phyloP scores from a whole-genome alignment of 352 stramenopile genomes.

The Phytophthora fragariaefolia region DNA sequence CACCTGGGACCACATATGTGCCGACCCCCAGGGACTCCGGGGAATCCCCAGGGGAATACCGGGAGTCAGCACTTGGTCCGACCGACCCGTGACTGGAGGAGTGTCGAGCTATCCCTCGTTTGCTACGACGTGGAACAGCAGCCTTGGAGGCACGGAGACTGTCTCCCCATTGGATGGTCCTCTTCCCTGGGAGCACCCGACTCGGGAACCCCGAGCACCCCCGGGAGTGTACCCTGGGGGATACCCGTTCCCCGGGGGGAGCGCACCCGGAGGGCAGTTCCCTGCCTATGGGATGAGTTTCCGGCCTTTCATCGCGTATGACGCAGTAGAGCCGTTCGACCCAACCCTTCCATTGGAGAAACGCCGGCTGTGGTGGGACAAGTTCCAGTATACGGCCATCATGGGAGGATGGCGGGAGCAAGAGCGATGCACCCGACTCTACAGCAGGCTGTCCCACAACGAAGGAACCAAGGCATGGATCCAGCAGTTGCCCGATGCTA shows the following conservation, averaged over 20 bases:
- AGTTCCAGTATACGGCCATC: constrained; percentile 3
- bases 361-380: constrained; percentile 7
- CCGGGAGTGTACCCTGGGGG: too few species aligned
- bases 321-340: constrained; percentile 6
- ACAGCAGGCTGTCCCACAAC: constrained; percentile 4
- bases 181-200: too few species aligned
- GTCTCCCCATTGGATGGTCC: too few species aligned
- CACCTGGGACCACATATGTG: too few species aligned
- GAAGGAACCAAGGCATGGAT: constrained; percentile 8
- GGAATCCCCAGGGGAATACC: too few species aligned
- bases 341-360: background rate
- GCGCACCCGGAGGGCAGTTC: background rate
- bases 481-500: background rate
- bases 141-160: too few species aligned
- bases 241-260: background rate
- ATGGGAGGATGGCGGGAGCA: constrained; percentile 10
- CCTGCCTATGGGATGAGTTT: constrained; percentile 10
- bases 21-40: too few species aligned
- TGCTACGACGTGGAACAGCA: too few species aligned
- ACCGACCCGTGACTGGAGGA: too few species aligned
- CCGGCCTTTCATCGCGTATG: constrained; percentile 4
- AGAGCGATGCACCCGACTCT: constrained; percentile 2
- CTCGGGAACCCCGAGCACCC: too few species aligned
- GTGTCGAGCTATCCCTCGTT: too few species aligned
- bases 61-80: too few species aligned